phyloP scores from a whole-genome alignment of 345 rosid species.

The Microcos paniculata region DNA sequence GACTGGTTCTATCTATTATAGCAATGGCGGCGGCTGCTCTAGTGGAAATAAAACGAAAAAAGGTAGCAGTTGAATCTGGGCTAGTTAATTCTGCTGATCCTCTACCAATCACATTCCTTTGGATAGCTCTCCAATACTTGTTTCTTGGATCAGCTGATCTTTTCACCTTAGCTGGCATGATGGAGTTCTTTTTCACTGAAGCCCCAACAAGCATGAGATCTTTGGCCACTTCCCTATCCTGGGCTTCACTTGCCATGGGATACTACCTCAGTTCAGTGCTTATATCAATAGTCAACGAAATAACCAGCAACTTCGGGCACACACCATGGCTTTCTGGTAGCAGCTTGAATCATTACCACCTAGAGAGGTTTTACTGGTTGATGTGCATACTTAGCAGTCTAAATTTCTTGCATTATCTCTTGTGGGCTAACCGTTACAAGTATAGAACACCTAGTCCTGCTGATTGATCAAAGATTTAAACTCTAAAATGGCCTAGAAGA shows the following conservation, averaged over 20 bases:
- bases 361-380: slow-evolving; percentile 86
- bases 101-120: slow-evolving; percentile 83
- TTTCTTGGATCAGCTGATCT: slow-evolving; percentile 98
- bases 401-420: slow-evolving; percentile 75
- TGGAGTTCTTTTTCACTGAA: slow-evolving; percentile 93
- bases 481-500: neutral
- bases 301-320: slow-evolving; percentile 37
- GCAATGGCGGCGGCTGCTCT: slow-evolving; percentile 87
- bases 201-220: slow-evolving; percentile 85
- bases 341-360: slow-evolving; percentile 74
- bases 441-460: slow-evolving; percentile 36
- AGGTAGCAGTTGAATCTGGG: slow-evolving; percentile 37
- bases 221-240: slow-evolving; percentile 81
- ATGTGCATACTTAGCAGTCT: slow-evolving; percentile 70
- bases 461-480: neutral
- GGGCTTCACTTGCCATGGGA: slow-evolving; percentile 96
- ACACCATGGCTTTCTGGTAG: slow-evolving; percentile 74
- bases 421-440: slow-evolving; percentile 76
- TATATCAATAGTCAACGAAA: slow-evolving; percentile 49
- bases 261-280: slow-evolving; percentile 86
- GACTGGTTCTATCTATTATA: slow-evolving; percentile 62
- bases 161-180: slow-evolving; percentile 85
- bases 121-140: slow-evolving; percentile 84
- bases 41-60: slow-evolving; percentile 65
- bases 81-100: slow-evolving; percentile 40